Conservation (phyloP, 148 eudicot species). For the Rheum nobile region DNA sequence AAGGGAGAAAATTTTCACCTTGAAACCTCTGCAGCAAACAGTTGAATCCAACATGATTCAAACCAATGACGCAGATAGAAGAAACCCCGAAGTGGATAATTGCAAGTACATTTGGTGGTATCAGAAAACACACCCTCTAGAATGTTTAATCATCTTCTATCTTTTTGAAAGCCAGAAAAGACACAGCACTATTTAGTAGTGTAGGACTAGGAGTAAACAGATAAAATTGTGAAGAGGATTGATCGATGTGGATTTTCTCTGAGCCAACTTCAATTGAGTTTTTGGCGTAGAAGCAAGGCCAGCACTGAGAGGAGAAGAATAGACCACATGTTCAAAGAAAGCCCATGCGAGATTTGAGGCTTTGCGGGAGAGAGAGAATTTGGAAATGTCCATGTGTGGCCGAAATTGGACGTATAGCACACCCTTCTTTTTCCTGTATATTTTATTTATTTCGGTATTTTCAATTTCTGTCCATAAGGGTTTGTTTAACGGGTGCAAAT, state of each 20-base stretch:
- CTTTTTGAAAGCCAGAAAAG: not conserved
- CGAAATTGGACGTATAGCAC: not conserved
- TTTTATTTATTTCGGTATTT: not conserved
- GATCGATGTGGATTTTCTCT: not conserved
- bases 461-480: too few species aligned
- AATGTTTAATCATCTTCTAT: not conserved
- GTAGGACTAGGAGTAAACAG: not conserved
- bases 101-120: not conserved
- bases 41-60: slow-evolving; percentile 40
- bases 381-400: slow-evolving; percentile 6
- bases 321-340: slow-evolving; percentile 11
- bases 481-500: too few species aligned
- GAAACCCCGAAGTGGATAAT: slow-evolving; percentile 4
- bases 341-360: slow-evolving; percentile 3
- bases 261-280: not conserved
- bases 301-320: slow-evolving; percentile 8
- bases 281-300: not conserved
- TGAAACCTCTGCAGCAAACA: slow-evolving; percentile 29
- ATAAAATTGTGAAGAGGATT: not conserved
- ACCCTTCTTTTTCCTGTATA: not conserved
- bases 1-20: slow-evolving; percentile 20
- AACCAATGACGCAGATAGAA: not conserved
- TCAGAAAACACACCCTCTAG: not conserved
- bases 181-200: not conserved
- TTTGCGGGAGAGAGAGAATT: not conserved